Base-by-base conservation (phyloP, 2,329 filamentous ascomycete genomes). In the Pleoardoris graminearum region DNA sequence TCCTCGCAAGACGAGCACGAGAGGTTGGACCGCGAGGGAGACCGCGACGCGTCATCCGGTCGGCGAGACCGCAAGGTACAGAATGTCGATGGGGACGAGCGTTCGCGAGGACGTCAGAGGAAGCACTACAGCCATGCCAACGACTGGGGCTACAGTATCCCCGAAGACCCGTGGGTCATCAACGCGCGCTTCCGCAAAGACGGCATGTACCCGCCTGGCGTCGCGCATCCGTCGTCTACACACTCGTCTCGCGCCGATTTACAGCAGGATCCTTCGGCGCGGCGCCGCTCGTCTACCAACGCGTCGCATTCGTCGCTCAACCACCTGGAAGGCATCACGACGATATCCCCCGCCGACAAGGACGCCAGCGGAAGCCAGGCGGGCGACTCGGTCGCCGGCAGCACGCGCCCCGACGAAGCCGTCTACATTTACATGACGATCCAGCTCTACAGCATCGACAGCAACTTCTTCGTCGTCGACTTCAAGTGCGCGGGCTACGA, bases 401-500 rank as follows among this genome's bases (percentile, higher is more conserved):
- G 30, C 45, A 17, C 32, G 3, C 35, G 50, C 39, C 68, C 76
- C 3, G 79, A 84, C 47, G 85, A 91, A 58, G 88, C 89, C 50
- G 86, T 95, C n/a, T 93, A 89, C 70, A 88, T 97, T 67, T 94
- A 96, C 70, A 85, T 99, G 71, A 92, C 96, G 60, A 97, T 99
- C 58, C 94, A 73, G 46, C 65, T 73, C 12, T 73, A 73, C 60
- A 70, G 66, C 53, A 91, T 97, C 79, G 93, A 97, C 72, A 85
- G 86, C 52, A 88, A 90, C 50, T 93, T 94, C 60, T 97, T 93
- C 74, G 87, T 99, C 57, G 94, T 99, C 43, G 94, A 99, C 73
- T 99, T 99, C 80, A 97, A 97, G 72, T 97, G 93, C 72, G 92
- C 94, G 12, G 94, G 94, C 17, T 99, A 99, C 75, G 94, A 99